phyloP scores from a whole-genome alignment of 345 rosid genomes.

The Erysimum cheiranthoides region DNA sequence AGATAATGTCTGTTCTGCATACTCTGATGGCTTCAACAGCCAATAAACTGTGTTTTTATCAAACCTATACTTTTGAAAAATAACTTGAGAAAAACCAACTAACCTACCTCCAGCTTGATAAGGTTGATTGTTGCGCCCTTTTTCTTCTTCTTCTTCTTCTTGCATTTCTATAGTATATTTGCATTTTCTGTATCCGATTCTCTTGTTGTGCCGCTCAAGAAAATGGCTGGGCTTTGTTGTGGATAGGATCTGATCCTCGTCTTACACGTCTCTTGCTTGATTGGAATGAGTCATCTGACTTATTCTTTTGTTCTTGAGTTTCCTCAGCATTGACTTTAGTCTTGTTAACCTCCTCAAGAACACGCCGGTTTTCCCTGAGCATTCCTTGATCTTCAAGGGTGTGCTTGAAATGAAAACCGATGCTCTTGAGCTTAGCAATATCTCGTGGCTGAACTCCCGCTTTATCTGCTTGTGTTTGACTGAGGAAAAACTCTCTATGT shows the following conservation, averaged over 20 bases:
- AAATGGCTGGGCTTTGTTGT: conserved; percentile 60
- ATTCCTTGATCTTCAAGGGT: conserved; percentile 39
- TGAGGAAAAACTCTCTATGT: conserved; percentile 51
- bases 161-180: conserved; percentile 47
- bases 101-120: conserved; percentile 46
- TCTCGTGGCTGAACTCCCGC: conserved; percentile 40
- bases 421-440: conserved; percentile 51
- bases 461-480: conserved; percentile 43
- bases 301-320: conserved; percentile 47
- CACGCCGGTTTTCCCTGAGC: conserved; percentile 44
- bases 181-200: conserved; percentile 38
- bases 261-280: conserved; percentile 77
- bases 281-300: conserved; percentile 56
- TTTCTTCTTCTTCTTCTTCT: conserved; percentile 26
- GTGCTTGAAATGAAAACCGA: conserved; percentile 43
- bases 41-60: conserved; percentile 40
- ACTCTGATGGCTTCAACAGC: conserved; percentile 41
- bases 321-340: conserved; percentile 47
- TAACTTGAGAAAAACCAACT: conserved; percentile 48
- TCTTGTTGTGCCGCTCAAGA: conserved; percentile 47
- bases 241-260: conserved; percentile 89
- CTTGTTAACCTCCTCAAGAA: conserved; percentile 48
- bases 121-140: conserved; percentile 31
- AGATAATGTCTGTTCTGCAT: conserved; percentile 46
- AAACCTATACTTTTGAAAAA: conserved; percentile 43